Evolutionary conservation across 257 asterid genomes (phyloP), one percentile per base, ranked within the genome.

Genomic region (Forsythia suspensa): DNA sequence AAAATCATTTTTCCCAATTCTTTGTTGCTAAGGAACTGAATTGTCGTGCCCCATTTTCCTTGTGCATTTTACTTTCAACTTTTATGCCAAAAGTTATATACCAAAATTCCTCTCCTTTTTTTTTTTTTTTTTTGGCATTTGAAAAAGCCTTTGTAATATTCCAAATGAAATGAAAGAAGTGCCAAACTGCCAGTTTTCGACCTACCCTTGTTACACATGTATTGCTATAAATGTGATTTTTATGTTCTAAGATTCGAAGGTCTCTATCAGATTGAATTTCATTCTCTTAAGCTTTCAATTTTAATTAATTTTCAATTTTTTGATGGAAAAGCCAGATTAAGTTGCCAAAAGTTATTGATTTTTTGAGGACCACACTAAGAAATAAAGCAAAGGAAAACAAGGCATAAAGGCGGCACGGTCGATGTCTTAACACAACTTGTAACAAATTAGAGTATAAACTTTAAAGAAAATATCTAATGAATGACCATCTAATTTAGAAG

Each of bases 11-110:
- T 37, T 39, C 48, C 61, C 44, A 6, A 79, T 72, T 39, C 84
- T 83, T 83, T 79, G 71, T 81, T 57, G 79, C 82, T 79, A 79
- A 83, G 83, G 68, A 75, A 71, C 76, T 36, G 43, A 72, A 83
- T 71, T 63, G 48, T 76, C 66, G 71, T 44, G 66, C 82, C 73
- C 70, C 63, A 38, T 39, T 59, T 79, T 61, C 70, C 44, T 34
- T 75, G 72, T 78, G 16, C 16, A 63, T 21, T 63, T 21, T 63
- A 63, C 70, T 63, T 63, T 63, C 69, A 63, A 55, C 55, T 69
- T 40, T 51, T 73, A 0, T 72, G n/a, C 70, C 36, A 71, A 63
- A 63, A 61, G 68, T 63, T 10, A 10, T 63, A 11, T 63, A 63
- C 70, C 70, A 63, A 63, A 63, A 63, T 63, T 57, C 66, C 70